phyloP scores from a whole-genome alignment of 352 stramenopile species.

The Globisporangium rhizosaccharum region DNA sequence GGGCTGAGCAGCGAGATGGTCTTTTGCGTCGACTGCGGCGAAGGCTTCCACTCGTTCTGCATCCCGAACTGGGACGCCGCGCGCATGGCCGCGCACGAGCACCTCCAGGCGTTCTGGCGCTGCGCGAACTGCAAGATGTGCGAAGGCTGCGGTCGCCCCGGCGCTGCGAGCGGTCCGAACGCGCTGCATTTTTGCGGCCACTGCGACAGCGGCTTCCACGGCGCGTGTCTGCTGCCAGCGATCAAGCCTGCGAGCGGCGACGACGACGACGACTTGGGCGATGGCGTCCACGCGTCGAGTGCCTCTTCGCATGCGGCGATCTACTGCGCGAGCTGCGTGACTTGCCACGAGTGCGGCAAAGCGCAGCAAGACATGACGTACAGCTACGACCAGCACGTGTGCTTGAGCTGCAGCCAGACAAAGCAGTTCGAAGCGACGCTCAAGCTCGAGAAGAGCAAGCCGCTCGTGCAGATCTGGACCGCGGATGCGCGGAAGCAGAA shows the following conservation, averaged over 20 bases:
- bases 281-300: not conserved
- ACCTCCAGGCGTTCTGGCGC: slow-evolving; percentile 82
- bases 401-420: slow-evolving; percentile 49
- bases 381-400: slow-evolving; percentile 55
- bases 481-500: slow-evolving; percentile 39
- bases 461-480: slow-evolving; percentile 58
- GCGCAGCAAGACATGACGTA: slow-evolving; percentile 44
- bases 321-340: slow-evolving; percentile 65
- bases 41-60: slow-evolving; percentile 94
- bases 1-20: slow-evolving; percentile 79
- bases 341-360: slow-evolving; percentile 48
- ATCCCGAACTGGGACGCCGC: slow-evolving; percentile 31
- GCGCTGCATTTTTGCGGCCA: slow-evolving; percentile 31
- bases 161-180: not conserved
- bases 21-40: slow-evolving; percentile 95
- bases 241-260: slow-evolving; percentile 19
- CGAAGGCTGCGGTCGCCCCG: slow-evolving; percentile 84
- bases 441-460: slow-evolving; percentile 42
- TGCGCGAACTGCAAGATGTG: slow-evolving; percentile 96
- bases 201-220: slow-evolving; percentile 56
- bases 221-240: slow-evolving; percentile 38
- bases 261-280: not conserved
- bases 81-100: slow-evolving; percentile 27
- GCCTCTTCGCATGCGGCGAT: slow-evolving; percentile 13
- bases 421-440: slow-evolving; percentile 46